Conservation (phyloP, 441 rosid genomes). For the Gossypium gossypioides region DNA sequence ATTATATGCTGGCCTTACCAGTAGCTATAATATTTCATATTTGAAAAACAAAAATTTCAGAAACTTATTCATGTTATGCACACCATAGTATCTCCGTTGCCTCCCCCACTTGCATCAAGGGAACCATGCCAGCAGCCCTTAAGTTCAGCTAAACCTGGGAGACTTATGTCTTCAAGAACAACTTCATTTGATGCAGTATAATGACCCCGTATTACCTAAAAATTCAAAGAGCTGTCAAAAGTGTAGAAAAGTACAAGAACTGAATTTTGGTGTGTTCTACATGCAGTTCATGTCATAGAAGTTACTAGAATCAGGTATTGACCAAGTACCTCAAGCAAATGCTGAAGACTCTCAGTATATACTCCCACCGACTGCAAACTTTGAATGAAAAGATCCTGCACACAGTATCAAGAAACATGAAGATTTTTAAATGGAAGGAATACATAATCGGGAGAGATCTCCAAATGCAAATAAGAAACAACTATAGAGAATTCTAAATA, state of each 20-base stretch:
- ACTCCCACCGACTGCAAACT: slow-evolving; percentile 77
- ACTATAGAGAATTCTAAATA: not conserved
- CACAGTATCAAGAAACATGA: slow-evolving; percentile 10
- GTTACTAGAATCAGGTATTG: slow-evolving; percentile 4
- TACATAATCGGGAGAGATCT: not conserved
- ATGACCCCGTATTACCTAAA: slow-evolving; percentile 66
- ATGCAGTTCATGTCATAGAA: not conserved
- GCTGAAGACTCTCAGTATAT: slow-evolving; percentile 67
- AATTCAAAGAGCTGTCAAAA: slow-evolving; percentile 20
- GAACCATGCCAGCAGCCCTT: slow-evolving; percentile 93
- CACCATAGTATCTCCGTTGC: slow-evolving; percentile 98
- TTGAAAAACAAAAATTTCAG: not conserved
- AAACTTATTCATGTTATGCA: slow-evolving; percentile 7
- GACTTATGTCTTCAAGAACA: slow-evolving; percentile 63
- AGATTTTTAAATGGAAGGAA: slow-evolving; percentile 7
- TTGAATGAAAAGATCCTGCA: slow-evolving; percentile 92
- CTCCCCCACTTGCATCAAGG: slow-evolving; percentile 98
- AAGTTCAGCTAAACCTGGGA: slow-evolving; percentile 94
- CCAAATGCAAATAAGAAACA: not conserved
- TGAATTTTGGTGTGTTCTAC: not conserved
- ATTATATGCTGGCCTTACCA: not conserved
- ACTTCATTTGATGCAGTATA: slow-evolving; percentile 62
- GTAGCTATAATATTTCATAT: not conserved
- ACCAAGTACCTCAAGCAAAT: slow-evolving; percentile 71
- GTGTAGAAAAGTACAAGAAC: not conserved